phyloP scores from a whole-genome alignment of 768 basidiomycete species.

The Royoungia palumana region DNA sequence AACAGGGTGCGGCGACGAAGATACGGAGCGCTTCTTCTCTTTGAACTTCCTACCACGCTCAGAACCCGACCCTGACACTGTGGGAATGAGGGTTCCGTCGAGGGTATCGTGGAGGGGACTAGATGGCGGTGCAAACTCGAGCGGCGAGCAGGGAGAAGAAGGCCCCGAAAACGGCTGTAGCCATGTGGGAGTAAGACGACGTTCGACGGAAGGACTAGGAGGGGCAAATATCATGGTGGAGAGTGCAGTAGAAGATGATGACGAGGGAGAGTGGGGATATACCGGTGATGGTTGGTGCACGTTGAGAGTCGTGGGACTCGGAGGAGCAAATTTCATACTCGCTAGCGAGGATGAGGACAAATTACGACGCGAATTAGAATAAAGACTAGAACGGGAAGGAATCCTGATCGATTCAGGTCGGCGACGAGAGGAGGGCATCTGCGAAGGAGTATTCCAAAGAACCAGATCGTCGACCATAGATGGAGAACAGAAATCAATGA shows the following conservation, averaged over 20 bases:
- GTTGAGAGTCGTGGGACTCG: conserved; percentile 19
- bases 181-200: neutral
- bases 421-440: conserved; percentile 8
- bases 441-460: neutral
- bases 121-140: conserved; percentile 28
- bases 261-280: conserved; percentile 2
- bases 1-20: conserved; percentile 25
- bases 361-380: conserved; percentile 15
- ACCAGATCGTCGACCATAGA: conserved; percentile 16
- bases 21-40: conserved; percentile 27
- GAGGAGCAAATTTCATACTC: conserved; percentile 32
- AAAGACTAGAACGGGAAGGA: conserved; percentile 13
- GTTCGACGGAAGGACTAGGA: conserved; percentile 23
- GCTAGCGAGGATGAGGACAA: conserved; percentile 25
- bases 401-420: conserved; percentile 19
- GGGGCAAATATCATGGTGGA: conserved; percentile 30
- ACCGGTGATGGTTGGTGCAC: conserved; percentile 11
- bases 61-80: conserved; percentile 46
- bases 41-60: conserved; percentile 26
- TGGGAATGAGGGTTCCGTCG: conserved; percentile 44
- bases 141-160: conserved; percentile 29
- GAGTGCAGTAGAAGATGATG: conserved; percentile 20
- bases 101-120: conserved; percentile 1
- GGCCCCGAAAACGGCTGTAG: conserved; percentile 22
- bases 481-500: conserved; percentile 45